A percentile compares a stretch with the other conserved stretches of the same genome.
phyloP scores from a whole-genome alignment of 768 basidiomycete species.

The Amylocystis lapponica region DNA sequence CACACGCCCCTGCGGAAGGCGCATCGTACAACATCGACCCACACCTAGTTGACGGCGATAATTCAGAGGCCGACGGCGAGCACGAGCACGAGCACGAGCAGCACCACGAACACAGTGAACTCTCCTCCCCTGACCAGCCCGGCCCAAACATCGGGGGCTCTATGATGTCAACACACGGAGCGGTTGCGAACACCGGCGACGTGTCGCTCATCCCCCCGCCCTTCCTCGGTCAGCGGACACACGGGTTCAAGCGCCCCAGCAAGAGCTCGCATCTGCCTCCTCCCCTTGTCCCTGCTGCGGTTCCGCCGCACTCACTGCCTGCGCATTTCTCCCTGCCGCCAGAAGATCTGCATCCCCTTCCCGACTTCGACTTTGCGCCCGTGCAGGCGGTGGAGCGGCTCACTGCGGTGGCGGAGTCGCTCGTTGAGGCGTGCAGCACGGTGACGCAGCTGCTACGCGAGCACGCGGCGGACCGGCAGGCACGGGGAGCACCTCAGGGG shows the following conservation, averaged over 20 bases:
- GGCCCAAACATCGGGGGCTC: too few relatives aligned
- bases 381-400: slow-evolving; percentile 44
- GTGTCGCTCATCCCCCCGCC: too few relatives aligned
- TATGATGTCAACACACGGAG: too few relatives aligned
- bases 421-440: slow-evolving; percentile 43
- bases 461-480: slow-evolving; percentile 64
- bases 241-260: background rate
- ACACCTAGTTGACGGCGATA: slow-evolving; percentile 3
- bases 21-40: slow-evolving; percentile 7
- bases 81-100: slow-evolving; percentile 5
- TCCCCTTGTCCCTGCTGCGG: background rate
- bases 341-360: slow-evolving; percentile 6
- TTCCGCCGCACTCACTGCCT: background rate
- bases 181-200: too few relatives aligned
- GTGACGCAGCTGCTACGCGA: slow-evolving; percentile 53
- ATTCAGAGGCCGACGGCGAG: background rate
- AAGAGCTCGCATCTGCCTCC: background rate
- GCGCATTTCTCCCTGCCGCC: slow-evolving; percentile 1
- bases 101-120: background rate
- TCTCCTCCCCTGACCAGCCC: background rate
- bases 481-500: slow-evolving; percentile 40
- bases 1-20: slow-evolving; percentile 2
- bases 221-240: too few relatives aligned
- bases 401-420: slow-evolving; percentile 43
- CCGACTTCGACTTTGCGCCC: too few relatives aligned